Evolutionary conservation across 192 early-diverging fungal species (phyloP).

Genomic region (Linderina pennispora): DNA sequence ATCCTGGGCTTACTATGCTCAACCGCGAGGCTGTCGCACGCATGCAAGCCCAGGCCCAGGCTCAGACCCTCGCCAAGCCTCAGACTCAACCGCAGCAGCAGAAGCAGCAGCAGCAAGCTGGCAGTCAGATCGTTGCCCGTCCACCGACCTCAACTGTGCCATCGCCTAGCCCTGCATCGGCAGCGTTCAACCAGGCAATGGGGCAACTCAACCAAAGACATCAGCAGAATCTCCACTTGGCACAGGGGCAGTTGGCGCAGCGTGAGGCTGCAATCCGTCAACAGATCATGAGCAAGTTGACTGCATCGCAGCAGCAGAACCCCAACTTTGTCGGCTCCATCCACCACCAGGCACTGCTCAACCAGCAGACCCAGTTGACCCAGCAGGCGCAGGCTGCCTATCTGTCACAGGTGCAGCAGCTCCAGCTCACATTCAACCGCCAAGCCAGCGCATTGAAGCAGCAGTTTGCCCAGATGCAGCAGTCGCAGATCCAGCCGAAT

Average conservation of each 20-base stretch:
- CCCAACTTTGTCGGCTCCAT: constrained; percentile 25
- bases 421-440: constrained; percentile 30
- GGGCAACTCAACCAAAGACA: constrained; percentile 16
- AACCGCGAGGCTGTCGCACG: constrained; percentile 31
- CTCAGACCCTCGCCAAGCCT: constrained; percentile 7
- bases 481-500: constrained; percentile 5
- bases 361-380: constrained; percentile 36
- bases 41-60: constrained; percentile 1
- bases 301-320: constrained; percentile 31
- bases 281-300: constrained; percentile 19
- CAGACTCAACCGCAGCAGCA: constrained; percentile 4
- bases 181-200: constrained; percentile 12
- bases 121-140: neutral
- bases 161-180: no score
- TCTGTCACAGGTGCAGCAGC: constrained; percentile 16
- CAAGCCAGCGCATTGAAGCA: constrained; percentile 24
- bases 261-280: constrained; percentile 22
- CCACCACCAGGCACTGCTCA: constrained; percentile 26
- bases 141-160: no score
- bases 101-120: constrained; percentile 8
- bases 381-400: constrained; percentile 32
- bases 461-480: constrained; percentile 24
- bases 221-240: constrained; percentile 30
- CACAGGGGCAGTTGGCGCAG: constrained; percentile 30
- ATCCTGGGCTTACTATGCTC: constrained; percentile 27